Conservation (phyloP, 208 protist species). For the Histomonas meleagridis region DNA sequence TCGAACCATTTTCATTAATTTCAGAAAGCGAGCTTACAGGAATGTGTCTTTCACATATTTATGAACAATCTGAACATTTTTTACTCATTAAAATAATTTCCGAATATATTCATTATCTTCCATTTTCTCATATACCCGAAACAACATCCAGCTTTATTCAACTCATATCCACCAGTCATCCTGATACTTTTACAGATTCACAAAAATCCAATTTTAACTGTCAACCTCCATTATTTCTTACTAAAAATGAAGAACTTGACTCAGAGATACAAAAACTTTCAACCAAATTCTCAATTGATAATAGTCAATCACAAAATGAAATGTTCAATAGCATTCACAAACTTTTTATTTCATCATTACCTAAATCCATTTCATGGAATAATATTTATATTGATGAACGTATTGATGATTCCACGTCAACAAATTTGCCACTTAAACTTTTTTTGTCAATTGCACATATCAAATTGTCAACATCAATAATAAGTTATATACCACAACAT, state of each 20-base stretch:
- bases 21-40: not conserved
- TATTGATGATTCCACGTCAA: not conserved
- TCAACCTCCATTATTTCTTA: not conserved
- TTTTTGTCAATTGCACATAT: not conserved
- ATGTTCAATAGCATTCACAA: not conserved
- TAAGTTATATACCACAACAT: slow-evolving; percentile 5
- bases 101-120: slow-evolving; percentile 21
- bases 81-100: not conserved
- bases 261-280: not conserved
- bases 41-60: not conserved
- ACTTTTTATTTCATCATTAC: not conserved
- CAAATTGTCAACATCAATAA: not conserved
- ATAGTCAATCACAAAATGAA: not conserved
- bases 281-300: not conserved
- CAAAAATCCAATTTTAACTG: not conserved
- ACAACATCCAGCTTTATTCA: not conserved
- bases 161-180: not conserved
- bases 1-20: not conserved
- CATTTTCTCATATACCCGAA: not conserved
- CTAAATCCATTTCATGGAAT: slow-evolving; percentile 10
- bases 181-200: not conserved
- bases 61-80: not conserved
- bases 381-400: not conserved
- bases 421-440: not conserved
- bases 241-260: not conserved